phyloP scores from a whole-genome alignment of 129 eudicot species.

The Lactuca sativa region DNA sequence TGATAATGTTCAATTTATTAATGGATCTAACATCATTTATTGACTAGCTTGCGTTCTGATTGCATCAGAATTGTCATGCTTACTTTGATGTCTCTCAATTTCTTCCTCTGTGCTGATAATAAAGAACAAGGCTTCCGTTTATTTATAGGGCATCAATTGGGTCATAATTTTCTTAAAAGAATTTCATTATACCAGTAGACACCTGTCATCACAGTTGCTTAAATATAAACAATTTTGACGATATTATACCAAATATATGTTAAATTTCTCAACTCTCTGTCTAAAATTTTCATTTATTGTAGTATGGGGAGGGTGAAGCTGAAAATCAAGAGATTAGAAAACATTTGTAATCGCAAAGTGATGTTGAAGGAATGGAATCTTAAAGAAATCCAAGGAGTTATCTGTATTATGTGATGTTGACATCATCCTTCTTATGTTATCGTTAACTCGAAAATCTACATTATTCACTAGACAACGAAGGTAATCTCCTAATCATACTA shows the following conservation, averaged over 20 bases:
- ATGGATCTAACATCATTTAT: background rate
- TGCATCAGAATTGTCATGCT: background rate
- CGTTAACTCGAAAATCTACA: conserved; percentile 87
- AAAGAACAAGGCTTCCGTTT: conserved; percentile 17
- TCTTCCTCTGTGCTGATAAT: conserved; percentile 3
- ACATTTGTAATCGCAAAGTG: conserved; percentile 75
- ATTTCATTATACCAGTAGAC: background rate
- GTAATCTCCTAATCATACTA: conserved; percentile 29
- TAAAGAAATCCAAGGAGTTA: conserved; percentile 84
- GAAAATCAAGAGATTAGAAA: conserved; percentile 86
- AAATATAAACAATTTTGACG: too few species aligned
- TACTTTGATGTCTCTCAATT: conserved; percentile 8
- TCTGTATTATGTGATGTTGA: conserved; percentile 87
- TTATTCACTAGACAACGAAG: conserved; percentile 71
- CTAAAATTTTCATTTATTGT: conserved; percentile 20
- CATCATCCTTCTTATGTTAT: conserved; percentile 81
- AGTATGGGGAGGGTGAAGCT: conserved; percentile 99
- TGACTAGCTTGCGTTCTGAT: background rate
- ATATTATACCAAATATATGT: too few species aligned
- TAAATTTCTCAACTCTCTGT: background rate
- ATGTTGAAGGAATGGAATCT: conserved; percentile 81
- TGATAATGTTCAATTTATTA: background rate
- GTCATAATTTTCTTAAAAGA: background rate
- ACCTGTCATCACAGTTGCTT: background rate
- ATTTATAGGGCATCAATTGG: conserved; percentile 1